Conservation (phyloP, 345 rosid species). For the Arabis hirsuta region DNA sequence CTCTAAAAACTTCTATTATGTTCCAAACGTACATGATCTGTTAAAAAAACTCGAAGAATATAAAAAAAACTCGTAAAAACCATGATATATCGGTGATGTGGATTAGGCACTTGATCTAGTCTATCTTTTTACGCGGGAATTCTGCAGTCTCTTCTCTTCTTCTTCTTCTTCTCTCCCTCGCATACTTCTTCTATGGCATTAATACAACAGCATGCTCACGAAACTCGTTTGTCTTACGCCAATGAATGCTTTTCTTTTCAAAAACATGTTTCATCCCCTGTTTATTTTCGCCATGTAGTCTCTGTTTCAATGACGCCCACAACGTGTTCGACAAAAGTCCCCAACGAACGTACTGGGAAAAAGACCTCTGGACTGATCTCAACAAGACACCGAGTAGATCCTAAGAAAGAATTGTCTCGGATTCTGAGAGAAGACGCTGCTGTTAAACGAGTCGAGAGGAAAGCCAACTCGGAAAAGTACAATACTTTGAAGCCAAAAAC, state of each 20-base stretch:
- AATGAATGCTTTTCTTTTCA: slow-evolving; percentile 36
- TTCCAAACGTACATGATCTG: no score
- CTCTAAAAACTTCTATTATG: no score
- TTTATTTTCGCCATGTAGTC: background rate
- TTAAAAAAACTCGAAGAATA: no score
- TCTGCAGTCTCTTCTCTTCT: background rate
- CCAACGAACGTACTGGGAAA: slow-evolving; percentile 32
- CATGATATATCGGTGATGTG: no score
- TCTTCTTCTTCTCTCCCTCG: background rate
- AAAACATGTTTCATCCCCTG: background rate
- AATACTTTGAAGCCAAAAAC: slow-evolving; percentile 79
- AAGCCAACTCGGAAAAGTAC: slow-evolving; percentile 74
- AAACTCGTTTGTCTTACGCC: background rate
- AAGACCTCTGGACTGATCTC: slow-evolving; percentile 29
- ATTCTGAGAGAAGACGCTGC: slow-evolving; percentile 74
- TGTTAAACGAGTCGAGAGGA: slow-evolving; percentile 64
- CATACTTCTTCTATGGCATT: slow-evolving; percentile 19
- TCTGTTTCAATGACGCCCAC: slow-evolving; percentile 37
- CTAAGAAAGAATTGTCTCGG: slow-evolving; percentile 64
- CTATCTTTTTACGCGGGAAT: background rate
- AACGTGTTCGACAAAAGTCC: slow-evolving; percentile 50
- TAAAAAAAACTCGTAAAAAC: no score
- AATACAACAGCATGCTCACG: background rate
- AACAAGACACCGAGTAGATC: slow-evolving; percentile 49
- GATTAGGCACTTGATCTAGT: no score